phyloP scores from a whole-genome alignment of 2,329 filamentous ascomycete species.

The Alternaria angustiovoidea region DNA sequence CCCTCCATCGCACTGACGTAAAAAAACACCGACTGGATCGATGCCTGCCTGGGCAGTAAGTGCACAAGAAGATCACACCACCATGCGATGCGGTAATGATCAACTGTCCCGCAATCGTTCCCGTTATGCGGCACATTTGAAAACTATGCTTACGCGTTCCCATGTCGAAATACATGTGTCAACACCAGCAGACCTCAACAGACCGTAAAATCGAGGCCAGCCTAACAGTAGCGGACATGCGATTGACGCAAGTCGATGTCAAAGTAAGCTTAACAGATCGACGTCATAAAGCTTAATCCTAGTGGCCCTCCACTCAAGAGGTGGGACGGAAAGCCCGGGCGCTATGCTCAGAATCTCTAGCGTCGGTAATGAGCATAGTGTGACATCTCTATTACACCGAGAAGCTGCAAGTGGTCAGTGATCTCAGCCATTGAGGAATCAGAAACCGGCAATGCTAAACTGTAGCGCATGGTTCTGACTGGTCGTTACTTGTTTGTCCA shows the following conservation, averaged over 20 bases:
- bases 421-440: not conserved
- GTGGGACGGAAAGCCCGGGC: constrained; percentile 9
- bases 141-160: not conserved
- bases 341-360: constrained; percentile 2
- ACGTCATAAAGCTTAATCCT: constrained; percentile 19
- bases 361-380: not conserved
- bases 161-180: not conserved
- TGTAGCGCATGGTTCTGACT: not conserved
- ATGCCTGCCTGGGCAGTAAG: not conserved
- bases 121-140: not conserved
- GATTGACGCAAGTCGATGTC: constrained; percentile 10
- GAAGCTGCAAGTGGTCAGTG: not conserved
- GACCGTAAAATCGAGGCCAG: not conserved
- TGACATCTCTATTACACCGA: constrained; percentile 4
- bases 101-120: not conserved
- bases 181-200: not conserved
- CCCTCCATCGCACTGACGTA: not conserved
- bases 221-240: not conserved
- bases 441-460: not conserved
- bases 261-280: constrained; percentile 17
- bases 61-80: constrained; percentile 4
- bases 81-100: not conserved
- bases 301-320: not conserved
- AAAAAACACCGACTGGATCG: not conserved
- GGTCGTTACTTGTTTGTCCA: not conserved